Evolutionary conservation across 1,284 basidiomycete genomes (phyloP).

Genomic region (Termitomyces sp.): DNA sequence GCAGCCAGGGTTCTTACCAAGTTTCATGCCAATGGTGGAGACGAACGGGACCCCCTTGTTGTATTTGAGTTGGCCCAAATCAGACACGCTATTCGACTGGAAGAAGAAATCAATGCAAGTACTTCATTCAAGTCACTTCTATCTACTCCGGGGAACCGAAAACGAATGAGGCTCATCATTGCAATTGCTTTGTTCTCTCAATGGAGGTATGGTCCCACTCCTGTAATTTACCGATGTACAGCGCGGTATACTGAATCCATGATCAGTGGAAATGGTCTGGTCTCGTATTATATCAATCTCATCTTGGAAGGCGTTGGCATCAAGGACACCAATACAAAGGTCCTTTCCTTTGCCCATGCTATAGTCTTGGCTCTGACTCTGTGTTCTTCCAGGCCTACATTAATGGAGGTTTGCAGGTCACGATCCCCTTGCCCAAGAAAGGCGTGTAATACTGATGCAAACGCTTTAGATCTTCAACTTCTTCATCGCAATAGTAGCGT

Average conservation of each 20-base stretch:
- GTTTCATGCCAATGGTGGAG: constrained; percentile 55
- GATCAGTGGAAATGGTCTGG: constrained; percentile 57
- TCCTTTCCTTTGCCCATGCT: neutral
- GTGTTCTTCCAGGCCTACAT: constrained; percentile 37
- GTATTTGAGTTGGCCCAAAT: constrained; percentile 61
- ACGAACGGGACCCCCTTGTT: constrained; percentile 50
- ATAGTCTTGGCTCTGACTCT: neutral
- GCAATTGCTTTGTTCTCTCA: constrained; percentile 59
- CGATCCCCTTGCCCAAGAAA: neutral
- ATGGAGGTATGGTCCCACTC: constrained; percentile 47
- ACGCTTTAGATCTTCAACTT: constrained; percentile 47
- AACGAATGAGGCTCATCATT: constrained; percentile 53
- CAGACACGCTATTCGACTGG: constrained; percentile 54
- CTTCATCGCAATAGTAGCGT: constrained; percentile 46
- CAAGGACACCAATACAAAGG: constrained; percentile 43
- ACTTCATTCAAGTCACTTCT: constrained; percentile 49
- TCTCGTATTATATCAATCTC: constrained; percentile 64
- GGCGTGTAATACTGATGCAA: neutral
- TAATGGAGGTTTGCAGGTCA: constrained; percentile 58
- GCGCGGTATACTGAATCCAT: neutral
- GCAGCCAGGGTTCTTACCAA: constrained; percentile 53
- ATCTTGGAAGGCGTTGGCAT: constrained; percentile 60
- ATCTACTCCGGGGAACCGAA: constrained; percentile 54
- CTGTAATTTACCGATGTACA: neutral
- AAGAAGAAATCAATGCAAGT: constrained; percentile 45